Evolutionary conservation across 2,329 filamentous ascomycete species (phyloP).

Genomic region (Cryphonectria radicalis): DNA sequence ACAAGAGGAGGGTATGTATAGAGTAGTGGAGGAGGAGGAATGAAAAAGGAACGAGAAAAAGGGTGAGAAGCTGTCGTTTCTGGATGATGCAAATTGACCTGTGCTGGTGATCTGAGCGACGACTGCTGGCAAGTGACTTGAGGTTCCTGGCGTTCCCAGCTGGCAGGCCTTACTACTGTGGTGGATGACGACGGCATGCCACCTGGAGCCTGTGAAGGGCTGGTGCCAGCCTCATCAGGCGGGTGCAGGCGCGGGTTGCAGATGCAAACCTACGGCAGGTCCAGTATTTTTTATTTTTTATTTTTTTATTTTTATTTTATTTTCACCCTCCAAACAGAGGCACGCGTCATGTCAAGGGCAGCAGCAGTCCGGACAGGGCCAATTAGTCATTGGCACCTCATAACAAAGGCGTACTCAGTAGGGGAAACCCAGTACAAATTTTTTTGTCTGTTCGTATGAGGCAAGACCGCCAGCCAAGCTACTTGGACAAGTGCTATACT

Average conservation of each 20-base stretch:
- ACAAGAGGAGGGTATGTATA: background rate
- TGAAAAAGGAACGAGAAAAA: conserved; percentile 1
- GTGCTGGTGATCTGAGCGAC: background rate
- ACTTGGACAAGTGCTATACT: background rate
- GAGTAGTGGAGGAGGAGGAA: conserved; percentile 22
- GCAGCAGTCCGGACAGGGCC: background rate
- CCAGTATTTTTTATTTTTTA: background rate
- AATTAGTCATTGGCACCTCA: background rate
- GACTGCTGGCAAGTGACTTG: background rate
- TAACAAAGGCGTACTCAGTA: background rate
- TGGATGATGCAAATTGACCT: background rate
- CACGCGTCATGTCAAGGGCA: background rate
- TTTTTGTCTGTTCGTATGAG: background rate
- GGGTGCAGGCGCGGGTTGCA: background rate
- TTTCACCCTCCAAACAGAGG: background rate
- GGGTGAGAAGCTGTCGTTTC: background rate
- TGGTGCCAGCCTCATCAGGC: conserved; percentile 5
- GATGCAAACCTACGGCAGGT: background rate
- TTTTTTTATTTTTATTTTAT: no score
- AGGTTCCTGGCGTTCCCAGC: background rate
- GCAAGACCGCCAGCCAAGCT: background rate
- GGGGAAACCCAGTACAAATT: background rate
- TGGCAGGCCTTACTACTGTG: background rate
- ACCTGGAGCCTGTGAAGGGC: background rate
- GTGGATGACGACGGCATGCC: conserved; percentile 4